phyloP scores from a whole-genome alignment of 305 asterid genomes.

The Rubia tinctorum region DNA sequence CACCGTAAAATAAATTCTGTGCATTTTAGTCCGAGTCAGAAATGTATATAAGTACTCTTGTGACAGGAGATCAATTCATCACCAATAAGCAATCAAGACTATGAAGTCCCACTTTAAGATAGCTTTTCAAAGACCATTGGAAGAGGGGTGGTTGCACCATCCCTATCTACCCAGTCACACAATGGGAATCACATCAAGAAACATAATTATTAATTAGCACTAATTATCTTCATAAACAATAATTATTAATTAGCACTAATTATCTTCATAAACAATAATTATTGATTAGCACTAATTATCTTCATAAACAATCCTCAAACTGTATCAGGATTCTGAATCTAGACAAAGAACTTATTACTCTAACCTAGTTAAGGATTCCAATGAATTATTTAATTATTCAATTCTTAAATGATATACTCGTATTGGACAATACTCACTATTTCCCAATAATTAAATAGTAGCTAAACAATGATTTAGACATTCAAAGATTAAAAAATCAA shows the following conservation, averaged over 20 bases:
- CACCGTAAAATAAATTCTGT: background rate
- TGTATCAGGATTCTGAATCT: background rate
- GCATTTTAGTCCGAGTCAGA: background rate
- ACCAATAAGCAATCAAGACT: slow-evolving; percentile 2
- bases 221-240: too few relatives aligned
- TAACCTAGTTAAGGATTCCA: background rate
- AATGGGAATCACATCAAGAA: slow-evolving; percentile 7
- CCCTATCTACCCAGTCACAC: background rate
- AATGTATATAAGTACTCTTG: background rate
- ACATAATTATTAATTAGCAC: background rate
- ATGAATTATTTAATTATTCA: background rate
- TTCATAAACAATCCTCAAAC: background rate
- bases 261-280: too few relatives aligned
- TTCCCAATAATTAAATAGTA: too few relatives aligned
- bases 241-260: too few relatives aligned
- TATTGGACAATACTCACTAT: too few relatives aligned
- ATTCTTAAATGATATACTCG: too few relatives aligned
- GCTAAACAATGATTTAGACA: too few relatives aligned
- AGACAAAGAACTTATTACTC: background rate
- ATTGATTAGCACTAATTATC: background rate
- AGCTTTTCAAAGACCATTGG: slow-evolving; percentile 10
- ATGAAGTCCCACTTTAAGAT: background rate
- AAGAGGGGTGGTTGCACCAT: slow-evolving; percentile 1
- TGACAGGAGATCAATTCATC: background rate
- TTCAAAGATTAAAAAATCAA: too few relatives aligned